Evolutionary conservation across 2,329 filamentous ascomycete genomes (phyloP), one percentile per base, ranked within the genome.

Genomic region (Westerdykella aurantiaca): DNA sequence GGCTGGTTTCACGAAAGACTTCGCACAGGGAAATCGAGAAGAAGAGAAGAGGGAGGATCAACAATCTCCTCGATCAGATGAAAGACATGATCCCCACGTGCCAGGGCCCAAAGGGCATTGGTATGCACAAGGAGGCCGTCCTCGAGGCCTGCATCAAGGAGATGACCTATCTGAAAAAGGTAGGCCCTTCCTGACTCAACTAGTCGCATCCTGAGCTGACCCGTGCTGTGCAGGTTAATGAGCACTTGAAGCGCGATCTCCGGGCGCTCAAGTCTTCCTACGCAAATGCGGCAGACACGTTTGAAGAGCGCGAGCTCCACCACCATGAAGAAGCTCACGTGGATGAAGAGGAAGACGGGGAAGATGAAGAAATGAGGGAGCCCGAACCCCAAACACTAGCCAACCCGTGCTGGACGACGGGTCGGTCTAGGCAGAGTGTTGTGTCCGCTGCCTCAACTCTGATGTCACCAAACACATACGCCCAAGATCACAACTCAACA

Each of bases 81-180:
- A 97, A 97, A 70, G 80, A 85, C 57, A 89, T 98, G 86, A 94
- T 97, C 45, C 93, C 93, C 0, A 91, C 93, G 2, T 97, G 93
- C 67, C 25, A 12, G 25, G 25, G 25, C 7, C 25, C 25, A 29
- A 82, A 80, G n/a, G 90, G 89, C 6, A 80, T 83, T 53, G 91
- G 97, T 61, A 97, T 97, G 93, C 93, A 97, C 69, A 98, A 98
- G 70, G 73, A 97, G 45, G 89, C 90, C 13, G 96, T 97, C 55
- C 34, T 6, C 1, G 51, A 95, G 89, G 91, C 91, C 5, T 93
- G 89, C 38, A 97, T 97, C 48, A 93, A 97, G 57, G 97, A 98
- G 58, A 82, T 97, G 51, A 85, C 87, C 47, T 98, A 98, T 63
- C 79, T 98, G 12, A 87, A 97, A 64, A 84, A 88, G 62, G 97